Evolutionary conservation across 1,284 basidiomycete species (phyloP).

Genomic region (Athelia psychrophila): DNA sequence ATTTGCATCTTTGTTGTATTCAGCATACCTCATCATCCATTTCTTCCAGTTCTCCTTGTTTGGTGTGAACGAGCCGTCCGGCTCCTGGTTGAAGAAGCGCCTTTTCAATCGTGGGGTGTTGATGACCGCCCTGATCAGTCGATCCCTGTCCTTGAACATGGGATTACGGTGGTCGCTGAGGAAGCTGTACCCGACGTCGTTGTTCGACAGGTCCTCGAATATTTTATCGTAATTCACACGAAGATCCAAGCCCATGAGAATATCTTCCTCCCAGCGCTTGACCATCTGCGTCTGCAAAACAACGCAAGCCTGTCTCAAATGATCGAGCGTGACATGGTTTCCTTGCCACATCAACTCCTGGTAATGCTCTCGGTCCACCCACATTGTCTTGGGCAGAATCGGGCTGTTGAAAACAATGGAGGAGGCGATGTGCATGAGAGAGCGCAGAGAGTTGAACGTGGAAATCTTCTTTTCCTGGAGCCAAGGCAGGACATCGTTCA

Average conservation of each 20-base stretch:
- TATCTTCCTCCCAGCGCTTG: no score
- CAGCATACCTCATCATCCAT: no score
- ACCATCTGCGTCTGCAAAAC: constrained; percentile 10
- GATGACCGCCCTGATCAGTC: no score
- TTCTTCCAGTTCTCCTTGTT: no score
- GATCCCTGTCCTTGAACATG: constrained; percentile 1
- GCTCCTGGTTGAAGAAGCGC: no score
- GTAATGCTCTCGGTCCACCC: constrained; percentile 14
- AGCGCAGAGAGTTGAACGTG: constrained; percentile 16
- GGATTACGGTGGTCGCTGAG: constrained; percentile 8
- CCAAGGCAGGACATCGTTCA: constrained; percentile 5
- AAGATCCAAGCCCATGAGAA: not conserved
- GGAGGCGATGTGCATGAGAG: constrained; percentile 20
- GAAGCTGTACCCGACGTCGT: constrained; percentile 16
- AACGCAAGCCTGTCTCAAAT: constrained; percentile 12
- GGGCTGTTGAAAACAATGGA: constrained; percentile 13
- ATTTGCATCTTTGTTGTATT: no score
- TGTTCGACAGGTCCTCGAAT: constrained; percentile 14
- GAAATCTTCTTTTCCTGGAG: constrained; percentile 18
- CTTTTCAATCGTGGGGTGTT: no score
- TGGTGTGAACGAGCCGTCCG: no score
- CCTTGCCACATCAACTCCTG: constrained; percentile 18
- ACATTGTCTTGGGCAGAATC: constrained; percentile 19
- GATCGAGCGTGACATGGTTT: constrained; percentile 4
- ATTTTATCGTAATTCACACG: constrained; percentile 11